Evolutionary conservation across 2,329 filamentous ascomycete species (phyloP), one percentile per base, ranked within the genome.

Genomic region (Colletotrichum tropicale): DNA sequence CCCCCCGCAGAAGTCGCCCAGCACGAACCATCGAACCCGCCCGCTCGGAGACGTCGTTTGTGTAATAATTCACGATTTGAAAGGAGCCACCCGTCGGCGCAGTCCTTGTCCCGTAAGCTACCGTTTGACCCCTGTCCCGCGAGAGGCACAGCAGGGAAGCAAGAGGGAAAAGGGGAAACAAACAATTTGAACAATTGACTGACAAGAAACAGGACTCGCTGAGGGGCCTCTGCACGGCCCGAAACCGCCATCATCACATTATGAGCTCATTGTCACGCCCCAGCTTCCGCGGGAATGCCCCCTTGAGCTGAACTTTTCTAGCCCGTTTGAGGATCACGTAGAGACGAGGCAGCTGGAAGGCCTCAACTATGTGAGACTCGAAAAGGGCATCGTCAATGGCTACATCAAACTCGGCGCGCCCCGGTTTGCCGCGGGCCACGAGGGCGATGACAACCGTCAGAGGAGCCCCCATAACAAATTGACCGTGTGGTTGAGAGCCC

Each of bases 321-420:
- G 77, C 13, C 75, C 77, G 2, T 78, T 78, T 18, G 52, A 70
- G 32, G 77, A 78, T 8, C 75, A 78, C 32, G 72, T 73, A 18
- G 65, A 70, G 56, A 36, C 34, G 60, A 61, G 56, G 58, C 28
- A 21, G 30, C 58, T 61, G 1, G 58, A 61, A 32, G 58, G 58
- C 2, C 30, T 32, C 18, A 61, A 61, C 18, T 61, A 61, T 24
- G 18, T 32, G 8, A n/a, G 30, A 30, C 16, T 61, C 18, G 36
- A 71, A 10, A 56, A 56, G 18, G 34, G 61, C 26, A 60, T n/a
- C 13, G 56, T 78, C 60, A 75, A 77, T 38, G 77, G 77, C 8
- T 78, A 78, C 36, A 71, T 78, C 75, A 78, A 77, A 21, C 12
- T 64, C 71, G 43, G 43, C n/a, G 43, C 43, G 26, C 43, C n/a